Conservation (phyloP, 805 yeast genomes). For the Candida easanensis region DNA sequence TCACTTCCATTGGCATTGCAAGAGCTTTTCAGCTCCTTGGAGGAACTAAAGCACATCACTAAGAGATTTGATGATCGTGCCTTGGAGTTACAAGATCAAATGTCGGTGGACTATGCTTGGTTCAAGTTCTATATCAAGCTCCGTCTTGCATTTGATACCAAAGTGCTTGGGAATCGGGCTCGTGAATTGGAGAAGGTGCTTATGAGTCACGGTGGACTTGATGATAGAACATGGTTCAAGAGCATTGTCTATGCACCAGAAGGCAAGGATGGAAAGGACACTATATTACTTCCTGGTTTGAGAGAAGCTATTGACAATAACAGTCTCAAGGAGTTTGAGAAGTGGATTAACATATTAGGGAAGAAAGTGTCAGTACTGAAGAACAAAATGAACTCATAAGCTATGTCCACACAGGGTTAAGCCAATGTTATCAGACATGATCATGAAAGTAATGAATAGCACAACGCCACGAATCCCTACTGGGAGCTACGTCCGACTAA, state of each 20-base stretch:
- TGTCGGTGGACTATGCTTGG: slow-evolving; percentile 75
- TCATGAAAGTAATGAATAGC: no score
- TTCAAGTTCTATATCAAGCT: slow-evolving; percentile 60
- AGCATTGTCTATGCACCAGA: slow-evolving; percentile 65
- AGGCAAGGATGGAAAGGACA: slow-evolving; percentile 45
- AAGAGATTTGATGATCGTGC: slow-evolving; percentile 47
- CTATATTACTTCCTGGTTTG: slow-evolving; percentile 57
- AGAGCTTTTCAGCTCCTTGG: slow-evolving; percentile 6
- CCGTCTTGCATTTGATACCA: slow-evolving; percentile 53
- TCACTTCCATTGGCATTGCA: slow-evolving; percentile 10
- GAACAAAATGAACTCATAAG: slow-evolving; percentile 7
- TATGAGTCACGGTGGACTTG: slow-evolving; percentile 43
- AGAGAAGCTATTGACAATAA: slow-evolving; percentile 49
- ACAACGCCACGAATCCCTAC: no score
- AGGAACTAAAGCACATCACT: slow-evolving; percentile 4
- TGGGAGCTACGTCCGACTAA: no score
- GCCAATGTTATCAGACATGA: no score
- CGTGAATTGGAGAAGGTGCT: slow-evolving; percentile 19
- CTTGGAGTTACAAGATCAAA: slow-evolving; percentile 44
- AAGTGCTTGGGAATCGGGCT: slow-evolving; percentile 47
- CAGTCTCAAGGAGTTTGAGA: slow-evolving; percentile 35
- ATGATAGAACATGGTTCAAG: slow-evolving; percentile 56
- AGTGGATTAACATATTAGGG: slow-evolving; percentile 10
- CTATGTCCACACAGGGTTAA: neutral
- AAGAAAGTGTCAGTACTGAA: slow-evolving; percentile 5